Evolutionary conservation across 495 filamentous ascomycete genomes (phyloP), one percentile per base, ranked within the genome.

Genomic region (Elasticomyces elasticus): DNA sequence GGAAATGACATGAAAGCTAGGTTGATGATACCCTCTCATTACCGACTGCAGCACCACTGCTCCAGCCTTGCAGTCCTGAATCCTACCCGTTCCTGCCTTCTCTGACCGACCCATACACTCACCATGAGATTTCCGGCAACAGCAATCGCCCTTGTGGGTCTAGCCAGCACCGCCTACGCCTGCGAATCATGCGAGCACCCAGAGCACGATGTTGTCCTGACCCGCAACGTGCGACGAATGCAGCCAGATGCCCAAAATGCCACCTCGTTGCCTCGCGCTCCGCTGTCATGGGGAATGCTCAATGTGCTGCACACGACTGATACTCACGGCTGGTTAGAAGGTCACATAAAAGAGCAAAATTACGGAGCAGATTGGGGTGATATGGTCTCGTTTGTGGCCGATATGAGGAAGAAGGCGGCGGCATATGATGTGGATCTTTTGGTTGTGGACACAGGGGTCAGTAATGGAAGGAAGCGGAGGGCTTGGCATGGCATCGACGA

Each of bases 241-340:
- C 75, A 79, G 51, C 76, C 75, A 9, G 74, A 67, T 31, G 72
- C 74, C 0, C 60, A 64, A 24, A 67, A 71, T 49, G 68, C 69
- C 20, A 63, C 59, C 3, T 62, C 63, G 15, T 23, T 55, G 20
- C 71, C 73, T 26, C 63, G 59, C 33, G 64, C 56, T 5, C 70
- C 67, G 26, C 30, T 75, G 55, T 66, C 67, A 61, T 75, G 72
- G 71, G 72, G 72, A 20, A 65, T 74, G 52, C 54, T 75, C 45
- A 75, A 75, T 49, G 70, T 74, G 44, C 56, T 74, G 15, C 72
- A 74, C 41, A 75, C 71, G 1, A 73, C 71, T 1, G 72, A 74
- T 51, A 70, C 66, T 10, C 72, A 75, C 60, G 72, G 72, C 13
- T 74, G 72, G 72, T 63, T 71, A 2, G 72, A 73, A 62, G 72